These are phyloP conservation scores for Annona cherimola DNA, from an alignment of 164 flowering plant genomes.

Conservation along the genomic window DNA sequence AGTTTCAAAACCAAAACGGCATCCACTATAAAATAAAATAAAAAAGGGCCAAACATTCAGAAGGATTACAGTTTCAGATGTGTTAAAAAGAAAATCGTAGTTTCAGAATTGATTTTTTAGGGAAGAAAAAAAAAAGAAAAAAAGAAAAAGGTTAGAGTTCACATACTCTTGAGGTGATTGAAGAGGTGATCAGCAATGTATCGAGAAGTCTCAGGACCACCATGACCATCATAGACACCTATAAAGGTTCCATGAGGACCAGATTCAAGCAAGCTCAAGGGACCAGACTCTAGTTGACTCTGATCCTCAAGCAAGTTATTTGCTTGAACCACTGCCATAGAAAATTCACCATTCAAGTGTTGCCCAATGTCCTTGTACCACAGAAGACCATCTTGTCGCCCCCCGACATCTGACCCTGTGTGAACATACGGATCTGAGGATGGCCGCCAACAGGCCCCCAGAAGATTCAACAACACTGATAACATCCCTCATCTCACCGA, in stretches of 20 bases:
- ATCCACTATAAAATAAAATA: not conserved
- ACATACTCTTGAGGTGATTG: slow-evolving; percentile 70
- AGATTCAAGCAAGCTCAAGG: slow-evolving; percentile 47
- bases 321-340: slow-evolving; percentile 86
- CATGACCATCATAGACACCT: slow-evolving; percentile 85
- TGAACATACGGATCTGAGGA: slow-evolving; percentile 43
- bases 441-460: slow-evolving; percentile 65
- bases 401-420: slow-evolving; percentile 43
- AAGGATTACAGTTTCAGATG: too few relatives aligned
- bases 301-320: slow-evolving; percentile 80
- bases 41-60: too few relatives aligned
- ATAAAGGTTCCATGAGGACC: slow-evolving; percentile 78
- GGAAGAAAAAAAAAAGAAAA: not conserved
- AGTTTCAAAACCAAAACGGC: not conserved
- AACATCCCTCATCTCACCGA: slow-evolving; percentile 85
- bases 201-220: slow-evolving; percentile 82
- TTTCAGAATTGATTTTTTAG: too few relatives aligned
- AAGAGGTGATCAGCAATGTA: slow-evolving; percentile 65
- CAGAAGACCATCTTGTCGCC: slow-evolving; percentile 67
- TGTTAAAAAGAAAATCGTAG: too few relatives aligned
- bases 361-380: slow-evolving; percentile 86
- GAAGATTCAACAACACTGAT: slow-evolving; percentile 56
- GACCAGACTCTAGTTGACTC: slow-evolving; percentile 75
- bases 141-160: not conserved
- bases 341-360: slow-evolving; percentile 67